phyloP scores from a whole-genome alignment of 331 rosid genomes.

The Malus hybrid region DNA sequence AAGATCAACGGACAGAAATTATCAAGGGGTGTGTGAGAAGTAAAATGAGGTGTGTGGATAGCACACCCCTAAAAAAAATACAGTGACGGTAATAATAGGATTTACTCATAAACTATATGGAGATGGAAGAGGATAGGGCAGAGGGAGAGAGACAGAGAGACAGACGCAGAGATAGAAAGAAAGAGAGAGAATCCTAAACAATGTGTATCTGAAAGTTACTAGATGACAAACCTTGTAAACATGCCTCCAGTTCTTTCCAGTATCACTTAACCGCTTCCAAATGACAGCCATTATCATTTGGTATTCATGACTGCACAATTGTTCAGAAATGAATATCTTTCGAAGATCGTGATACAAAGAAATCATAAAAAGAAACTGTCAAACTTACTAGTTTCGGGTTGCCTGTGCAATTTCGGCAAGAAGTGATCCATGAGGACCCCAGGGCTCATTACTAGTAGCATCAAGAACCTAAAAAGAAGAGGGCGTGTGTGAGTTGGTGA shows the following conservation, averaged over 20 bases:
- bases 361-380: slow-evolving; percentile 1
- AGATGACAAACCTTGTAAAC: slow-evolving; percentile 63
- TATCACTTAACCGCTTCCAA: slow-evolving; percentile 88
- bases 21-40: no score
- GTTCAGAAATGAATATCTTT: slow-evolving; percentile 26
- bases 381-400: slow-evolving; percentile 63
- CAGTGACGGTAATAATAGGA: neutral
- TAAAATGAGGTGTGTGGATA: no score
- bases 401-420: slow-evolving; percentile 86
- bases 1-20: no score
- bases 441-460: slow-evolving; percentile 97
- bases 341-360: slow-evolving; percentile 7
- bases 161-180: neutral
- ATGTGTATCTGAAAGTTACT: slow-evolving; percentile 5
- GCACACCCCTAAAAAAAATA: neutral
- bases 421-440: slow-evolving; percentile 97
- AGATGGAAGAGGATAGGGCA: neutral
- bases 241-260: slow-evolving; percentile 96
- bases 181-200: neutral
- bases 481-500: neutral
- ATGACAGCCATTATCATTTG: slow-evolving; percentile 80
- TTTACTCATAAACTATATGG: neutral
- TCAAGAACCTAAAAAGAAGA: slow-evolving; percentile 68
- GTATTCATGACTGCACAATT: slow-evolving; percentile 67
- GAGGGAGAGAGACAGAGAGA: neutral